These are phyloP conservation scores for Gossypium longicalyx DNA, from an alignment of 345 rosid species.

Conservation along the genomic window DNA sequence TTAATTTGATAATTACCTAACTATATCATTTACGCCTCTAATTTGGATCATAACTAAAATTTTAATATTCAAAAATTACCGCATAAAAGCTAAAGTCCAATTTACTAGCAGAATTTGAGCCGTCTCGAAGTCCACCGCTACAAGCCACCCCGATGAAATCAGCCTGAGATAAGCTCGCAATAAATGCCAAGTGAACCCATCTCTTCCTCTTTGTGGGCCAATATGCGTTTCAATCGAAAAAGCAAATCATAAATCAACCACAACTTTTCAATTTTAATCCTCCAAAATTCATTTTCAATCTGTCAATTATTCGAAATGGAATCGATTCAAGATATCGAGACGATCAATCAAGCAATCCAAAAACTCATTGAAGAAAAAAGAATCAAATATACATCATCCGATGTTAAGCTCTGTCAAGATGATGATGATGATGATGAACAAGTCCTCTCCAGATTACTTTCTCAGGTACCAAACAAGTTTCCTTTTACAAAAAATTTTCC, in stretches of 20 bases:
- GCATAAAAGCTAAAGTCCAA: too few relatives aligned
- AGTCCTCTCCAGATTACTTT: constrained; percentile 49
- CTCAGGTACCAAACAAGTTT: constrained; percentile 41
- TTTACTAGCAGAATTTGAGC: background rate
- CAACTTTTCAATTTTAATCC: too few relatives aligned
- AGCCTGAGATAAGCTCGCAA: background rate
- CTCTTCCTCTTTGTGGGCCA: background rate
- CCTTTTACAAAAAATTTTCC: background rate
- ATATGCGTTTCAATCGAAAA: background rate
- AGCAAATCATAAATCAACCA: too few relatives aligned
- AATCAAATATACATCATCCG: constrained; percentile 31
- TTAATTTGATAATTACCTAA: rapidly evolving
- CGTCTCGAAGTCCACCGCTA: background rate
- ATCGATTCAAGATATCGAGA: constrained; percentile 38
- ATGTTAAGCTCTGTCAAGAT: constrained; percentile 25
- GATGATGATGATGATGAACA: constrained; percentile 35
- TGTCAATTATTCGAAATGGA: constrained; percentile 23
- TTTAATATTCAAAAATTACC: too few relatives aligned
- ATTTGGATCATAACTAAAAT: too few relatives aligned
- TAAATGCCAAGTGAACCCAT: background rate
- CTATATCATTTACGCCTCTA: too few relatives aligned
- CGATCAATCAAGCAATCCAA: constrained; percentile 43
- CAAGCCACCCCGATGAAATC: background rate
- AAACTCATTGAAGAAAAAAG: constrained; percentile 40
- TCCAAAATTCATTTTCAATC: background rate